Percentiles rank a stretch among this genome's conserved stretches.
Evolutionary conservation across 1,284 basidiomycete genomes (phyloP).

Genomic region (Boletus subluridellus): DNA sequence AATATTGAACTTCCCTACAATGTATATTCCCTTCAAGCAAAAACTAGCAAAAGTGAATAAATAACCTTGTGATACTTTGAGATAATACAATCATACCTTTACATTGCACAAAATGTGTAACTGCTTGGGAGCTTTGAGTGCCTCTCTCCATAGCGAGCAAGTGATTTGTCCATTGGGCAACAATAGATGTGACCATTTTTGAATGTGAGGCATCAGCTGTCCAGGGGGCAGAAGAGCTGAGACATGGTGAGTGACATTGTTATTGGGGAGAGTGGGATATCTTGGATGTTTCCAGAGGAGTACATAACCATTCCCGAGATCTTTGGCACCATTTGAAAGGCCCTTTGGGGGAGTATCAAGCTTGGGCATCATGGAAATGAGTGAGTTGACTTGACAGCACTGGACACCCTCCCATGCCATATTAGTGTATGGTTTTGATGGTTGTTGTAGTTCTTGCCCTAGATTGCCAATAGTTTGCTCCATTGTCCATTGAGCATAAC

Average conservation of each 20-base stretch:
- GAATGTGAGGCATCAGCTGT: background rate
- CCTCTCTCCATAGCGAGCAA: background rate
- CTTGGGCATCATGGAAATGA: background rate
- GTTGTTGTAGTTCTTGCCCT: background rate
- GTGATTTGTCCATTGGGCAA: background rate
- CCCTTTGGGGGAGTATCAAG: background rate
- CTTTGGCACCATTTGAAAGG: background rate
- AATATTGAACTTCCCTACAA: background rate
- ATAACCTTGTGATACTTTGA: background rate
- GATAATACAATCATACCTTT: background rate
- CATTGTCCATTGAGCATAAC: constrained; percentile 1
- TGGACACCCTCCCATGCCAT: background rate
- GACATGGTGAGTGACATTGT: background rate
- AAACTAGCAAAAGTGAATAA: too few relatives aligned
- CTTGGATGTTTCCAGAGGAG: background rate
- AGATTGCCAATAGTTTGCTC: background rate
- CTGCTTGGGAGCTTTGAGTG: background rate
- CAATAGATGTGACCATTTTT: background rate
- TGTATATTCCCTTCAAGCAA: too few relatives aligned
- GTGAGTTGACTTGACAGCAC: background rate
- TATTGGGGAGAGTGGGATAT: background rate
- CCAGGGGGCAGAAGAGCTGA: background rate
- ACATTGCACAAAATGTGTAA: background rate
- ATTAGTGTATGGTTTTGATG: background rate
- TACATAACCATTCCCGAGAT: background rate